Percentiles rank a stretch among this genome's conserved stretches.
These are phyloP conservation scores for Acidomyces sp. DNA, from an alignment of 495 filamentous ascomycete species.

Conservation along the genomic window DNA sequence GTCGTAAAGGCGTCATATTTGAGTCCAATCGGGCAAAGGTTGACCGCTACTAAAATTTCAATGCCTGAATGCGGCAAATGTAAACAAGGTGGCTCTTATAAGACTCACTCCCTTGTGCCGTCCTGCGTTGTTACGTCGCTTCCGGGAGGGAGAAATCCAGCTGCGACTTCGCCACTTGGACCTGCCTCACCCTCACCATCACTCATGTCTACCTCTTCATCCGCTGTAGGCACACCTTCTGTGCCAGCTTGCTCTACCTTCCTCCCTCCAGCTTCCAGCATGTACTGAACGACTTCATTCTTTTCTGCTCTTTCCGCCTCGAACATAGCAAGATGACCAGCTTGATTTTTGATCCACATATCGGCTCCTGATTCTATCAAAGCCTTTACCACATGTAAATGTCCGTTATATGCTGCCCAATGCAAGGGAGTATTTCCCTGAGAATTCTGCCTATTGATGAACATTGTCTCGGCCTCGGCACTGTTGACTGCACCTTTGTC, in stretches of 20 bases:
- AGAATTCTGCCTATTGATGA: slow-evolving; percentile 55
- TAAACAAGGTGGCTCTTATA: too few species aligned
- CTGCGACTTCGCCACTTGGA: too few species aligned
- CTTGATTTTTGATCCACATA: slow-evolving; percentile 58
- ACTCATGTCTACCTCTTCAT: slow-evolving; percentile 9
- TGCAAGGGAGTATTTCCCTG: slow-evolving; percentile 82
- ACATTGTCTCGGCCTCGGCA: slow-evolving; percentile 23
- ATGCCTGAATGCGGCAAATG: too few species aligned
- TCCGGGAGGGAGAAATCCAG: too few species aligned
- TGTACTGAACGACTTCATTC: slow-evolving; percentile 51
- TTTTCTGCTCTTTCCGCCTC: slow-evolving; percentile 66
- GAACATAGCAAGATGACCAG: slow-evolving; percentile 74
- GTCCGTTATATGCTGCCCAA: slow-evolving; percentile 84
- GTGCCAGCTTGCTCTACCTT: slow-evolving; percentile 10
- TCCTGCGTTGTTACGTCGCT: too few species aligned
- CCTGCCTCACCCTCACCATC: too few species aligned
- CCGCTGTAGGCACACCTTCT: slow-evolving; percentile 5
- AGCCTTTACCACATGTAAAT: slow-evolving; percentile 62
- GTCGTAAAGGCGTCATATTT: too few species aligned
- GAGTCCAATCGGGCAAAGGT: too few species aligned
- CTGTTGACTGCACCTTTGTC: slow-evolving; percentile 5
- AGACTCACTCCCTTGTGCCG: too few species aligned
- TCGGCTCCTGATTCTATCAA: slow-evolving; percentile 64
- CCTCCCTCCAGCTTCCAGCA: slow-evolving; percentile 40
- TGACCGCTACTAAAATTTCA: too few species aligned